Evolutionary conservation across 1,284 basidiomycete genomes (phyloP), one percentile per base, ranked within the genome.

Genomic region (Cystobasidium slooffiae): DNA sequence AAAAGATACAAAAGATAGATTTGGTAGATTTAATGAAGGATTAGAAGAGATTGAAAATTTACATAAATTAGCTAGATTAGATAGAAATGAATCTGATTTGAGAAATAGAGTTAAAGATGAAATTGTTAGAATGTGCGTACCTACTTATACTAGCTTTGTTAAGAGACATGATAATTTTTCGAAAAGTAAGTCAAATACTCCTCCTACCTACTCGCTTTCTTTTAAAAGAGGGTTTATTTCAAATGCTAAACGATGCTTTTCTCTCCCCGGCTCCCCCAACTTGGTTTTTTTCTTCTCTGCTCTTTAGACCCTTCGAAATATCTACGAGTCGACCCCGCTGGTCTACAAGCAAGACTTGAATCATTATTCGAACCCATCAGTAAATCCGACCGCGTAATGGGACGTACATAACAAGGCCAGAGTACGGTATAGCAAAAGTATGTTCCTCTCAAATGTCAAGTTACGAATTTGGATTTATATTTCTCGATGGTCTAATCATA

Each of bases 11-110:
- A 81, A 81, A 64, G 80, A 81, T 69, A 76, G 80, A 43, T 80
- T 81, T 72, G 75, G 77, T 18, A 63, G 80, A 47, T 81, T 81
- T 72, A 78, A 80, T 62, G 80, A 81, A 20, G 79, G 79, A 44
- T 76, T 81, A 55, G 79, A 79, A 31, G 80, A 81, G 55, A 77
- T 81, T 41, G 79, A 80, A 68, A 62, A 53, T 46, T 63, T 81
- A 31, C 80, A 81, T 56, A 43, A 52, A n/a, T 67, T 75, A 44
- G 78, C 76, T 55, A 75, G 76, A 66, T 53, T 79, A 3, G 80
- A 80, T 49, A 53, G 49, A 8, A 61, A 55, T 39, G 77, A 78
- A 41, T 56, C 59, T 44, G 80, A 81, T 72, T 22, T 81, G 46
- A 67, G 78, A 39, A 78, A 79, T 52, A 73, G 80, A 52, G 56